Conservation (phyloP, 768 basidiomycete genomes). For the Auricularia auricula-judae region DNA sequence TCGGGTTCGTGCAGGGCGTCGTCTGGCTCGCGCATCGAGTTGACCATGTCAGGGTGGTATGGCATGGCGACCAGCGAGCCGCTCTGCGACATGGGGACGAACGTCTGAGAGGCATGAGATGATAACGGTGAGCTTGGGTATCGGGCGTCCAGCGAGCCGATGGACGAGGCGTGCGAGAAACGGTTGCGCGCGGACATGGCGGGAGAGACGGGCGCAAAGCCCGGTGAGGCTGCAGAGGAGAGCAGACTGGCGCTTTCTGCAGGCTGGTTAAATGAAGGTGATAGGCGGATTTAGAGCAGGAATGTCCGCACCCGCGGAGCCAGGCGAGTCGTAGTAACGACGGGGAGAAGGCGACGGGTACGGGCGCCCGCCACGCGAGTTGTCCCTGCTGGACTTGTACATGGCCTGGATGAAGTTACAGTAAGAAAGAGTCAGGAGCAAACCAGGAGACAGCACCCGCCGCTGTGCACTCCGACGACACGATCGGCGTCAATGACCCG, state of each 20-base stretch:
- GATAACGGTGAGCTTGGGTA: background rate
- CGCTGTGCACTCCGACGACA: no score
- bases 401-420: background rate
- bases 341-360: background rate
- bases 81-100: background rate
- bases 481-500: no score
- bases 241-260: background rate
- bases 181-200: slow-evolving; percentile 5
- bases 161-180: slow-evolving; percentile 8
- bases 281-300: no score
- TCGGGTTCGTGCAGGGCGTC: slow-evolving; percentile 86
- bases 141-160: slow-evolving; percentile 7
- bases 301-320: no score
- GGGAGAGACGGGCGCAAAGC: background rate
- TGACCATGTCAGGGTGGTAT: slow-evolving; percentile 16
- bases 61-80: background rate
- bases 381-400: background rate
- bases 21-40: slow-evolving; percentile 41
- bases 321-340: background rate
- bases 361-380: background rate
- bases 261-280: no score
- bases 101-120: background rate
- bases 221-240: background rate
- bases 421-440: no score
- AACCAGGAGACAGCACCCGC: no score